phyloP scores from a whole-genome alignment of 1,284 basidiomycete species.

The Termitomyces sp. region DNA sequence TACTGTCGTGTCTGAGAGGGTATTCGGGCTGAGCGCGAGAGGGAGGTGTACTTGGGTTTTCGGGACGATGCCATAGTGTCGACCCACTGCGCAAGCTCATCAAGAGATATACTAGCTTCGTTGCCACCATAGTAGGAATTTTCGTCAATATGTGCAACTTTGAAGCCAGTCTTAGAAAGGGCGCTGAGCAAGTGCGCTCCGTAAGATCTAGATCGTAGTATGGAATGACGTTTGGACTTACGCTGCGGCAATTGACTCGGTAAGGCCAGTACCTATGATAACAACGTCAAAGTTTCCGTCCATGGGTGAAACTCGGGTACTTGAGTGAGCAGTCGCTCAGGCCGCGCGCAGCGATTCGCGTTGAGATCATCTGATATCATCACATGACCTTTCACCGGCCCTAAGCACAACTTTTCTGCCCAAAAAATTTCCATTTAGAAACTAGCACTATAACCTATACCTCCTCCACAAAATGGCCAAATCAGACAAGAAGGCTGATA shows the following conservation, averaged over 20 bases:
- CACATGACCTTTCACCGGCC: conserved; percentile 28
- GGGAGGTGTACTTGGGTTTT: conserved; percentile 30
- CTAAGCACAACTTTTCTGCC: conserved; percentile 24
- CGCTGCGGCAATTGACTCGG: conserved; percentile 87
- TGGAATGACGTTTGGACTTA: conserved; percentile 42
- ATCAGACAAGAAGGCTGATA: conserved; percentile 40
- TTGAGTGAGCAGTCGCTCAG: too few relatives aligned
- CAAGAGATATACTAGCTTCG: conserved; percentile 77
- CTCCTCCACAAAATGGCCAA: conserved; percentile 39
- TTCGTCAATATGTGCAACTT: conserved; percentile 83
- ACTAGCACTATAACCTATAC: background rate
- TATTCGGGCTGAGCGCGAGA: conserved; percentile 37
- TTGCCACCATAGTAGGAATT: conserved; percentile 84
- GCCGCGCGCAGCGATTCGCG: too few relatives aligned
- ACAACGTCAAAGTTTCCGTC: conserved; percentile 67
- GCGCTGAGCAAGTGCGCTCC: conserved; percentile 45
- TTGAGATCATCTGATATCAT: background rate
- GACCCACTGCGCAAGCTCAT: conserved; percentile 76
- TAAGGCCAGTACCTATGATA: conserved; percentile 83
- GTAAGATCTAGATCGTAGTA: conserved; percentile 3
- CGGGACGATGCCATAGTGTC: conserved; percentile 27
- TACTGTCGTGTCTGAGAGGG: conserved; percentile 70
- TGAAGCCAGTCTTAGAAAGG: conserved; percentile 82
- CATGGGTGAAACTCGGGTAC: conserved; percentile 17
- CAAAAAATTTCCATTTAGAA: conserved; percentile 23